phyloP scores from a whole-genome alignment of 2,329 filamentous ascomycete genomes.

The Aspergillus cejpii region DNA sequence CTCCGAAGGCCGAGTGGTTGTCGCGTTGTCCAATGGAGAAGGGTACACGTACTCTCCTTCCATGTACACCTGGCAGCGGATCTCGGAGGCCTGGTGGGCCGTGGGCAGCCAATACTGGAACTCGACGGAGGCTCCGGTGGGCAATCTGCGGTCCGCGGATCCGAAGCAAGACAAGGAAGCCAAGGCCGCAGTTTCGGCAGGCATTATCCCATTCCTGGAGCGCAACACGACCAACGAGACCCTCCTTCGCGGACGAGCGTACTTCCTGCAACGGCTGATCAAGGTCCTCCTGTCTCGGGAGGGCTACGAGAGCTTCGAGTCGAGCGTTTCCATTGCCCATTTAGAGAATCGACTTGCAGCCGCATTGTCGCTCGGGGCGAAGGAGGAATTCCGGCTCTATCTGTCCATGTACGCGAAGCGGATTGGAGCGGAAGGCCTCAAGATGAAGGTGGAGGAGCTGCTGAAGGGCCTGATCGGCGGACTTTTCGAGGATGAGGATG shows the following conservation, averaged over 20 bases:
- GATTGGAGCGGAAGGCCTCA: constrained; percentile 79
- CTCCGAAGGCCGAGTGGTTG: constrained; percentile 72
- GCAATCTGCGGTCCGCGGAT: constrained; percentile 67
- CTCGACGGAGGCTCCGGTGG: constrained; percentile 83
- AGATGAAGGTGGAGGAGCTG: constrained; percentile 86
- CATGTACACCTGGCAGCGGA: constrained; percentile 86
- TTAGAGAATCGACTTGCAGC: constrained; percentile 91
- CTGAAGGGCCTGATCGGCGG: constrained; percentile 74
- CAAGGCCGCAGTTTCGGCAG: constrained; percentile 64
- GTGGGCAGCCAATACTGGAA: constrained; percentile 99
- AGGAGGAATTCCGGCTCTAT: constrained; percentile 89
- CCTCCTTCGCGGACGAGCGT: constrained; percentile 82
- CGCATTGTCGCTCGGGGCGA: constrained; percentile 72
- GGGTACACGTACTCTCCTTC: constrained; percentile 81
- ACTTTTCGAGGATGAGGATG: constrained; percentile 53
- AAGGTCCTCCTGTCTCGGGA: constrained; percentile 82
- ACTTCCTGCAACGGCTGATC: constrained; percentile 83
- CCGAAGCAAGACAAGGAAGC: constrained; percentile 52
- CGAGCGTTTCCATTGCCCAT: constrained; percentile 84
- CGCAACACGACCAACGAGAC: constrained; percentile 92
- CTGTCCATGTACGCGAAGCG: constrained; percentile 98
- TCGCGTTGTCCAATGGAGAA: constrained; percentile 92
- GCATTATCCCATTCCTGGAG: constrained; percentile 88
- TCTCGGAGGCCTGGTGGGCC: constrained; percentile 98
- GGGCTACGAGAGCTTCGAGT: constrained; percentile 87